Evolutionary conservation across 208 protist genomes (phyloP).

Genomic region (Phytomonas francai): DNA sequence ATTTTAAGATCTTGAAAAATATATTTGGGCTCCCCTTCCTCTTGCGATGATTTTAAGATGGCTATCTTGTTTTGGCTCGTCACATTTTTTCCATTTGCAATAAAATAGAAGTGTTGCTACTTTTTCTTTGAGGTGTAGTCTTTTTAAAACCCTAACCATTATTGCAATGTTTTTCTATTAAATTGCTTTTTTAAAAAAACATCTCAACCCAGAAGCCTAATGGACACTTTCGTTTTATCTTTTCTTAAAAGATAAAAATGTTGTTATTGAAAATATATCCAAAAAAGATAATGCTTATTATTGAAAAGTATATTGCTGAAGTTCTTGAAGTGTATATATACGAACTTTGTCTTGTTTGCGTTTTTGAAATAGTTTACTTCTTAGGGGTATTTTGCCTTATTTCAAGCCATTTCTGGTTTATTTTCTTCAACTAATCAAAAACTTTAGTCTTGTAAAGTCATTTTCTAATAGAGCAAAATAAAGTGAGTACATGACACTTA

Average conservation of each 20-base stretch:
- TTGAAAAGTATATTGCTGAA: neutral
- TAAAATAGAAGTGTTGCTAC: neutral
- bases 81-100: neutral
- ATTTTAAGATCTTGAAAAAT: neutral
- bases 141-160: conserved; percentile 5
- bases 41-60: neutral
- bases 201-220: neutral
- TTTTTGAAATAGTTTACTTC: conserved; percentile 9
- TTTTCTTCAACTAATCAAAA: neutral
- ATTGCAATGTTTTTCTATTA: too few species aligned
- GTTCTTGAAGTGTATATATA: neutral
- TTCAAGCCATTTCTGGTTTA: neutral
- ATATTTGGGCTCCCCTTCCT: too few species aligned
- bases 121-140: conserved; percentile 2
- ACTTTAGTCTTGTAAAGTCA: neutral
- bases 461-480: neutral
- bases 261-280: neutral
- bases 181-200: too few species aligned
- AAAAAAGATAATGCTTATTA: neutral
- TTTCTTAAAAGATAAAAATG: conserved; percentile 11
- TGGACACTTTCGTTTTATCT: neutral
- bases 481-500: neutral
- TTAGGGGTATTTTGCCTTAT: conserved; percentile 13
- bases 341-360: neutral
- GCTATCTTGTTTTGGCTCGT: conserved; percentile 7